Conservation (phyloP, 129 eudicot species). For the Erigeron canadensis region DNA sequence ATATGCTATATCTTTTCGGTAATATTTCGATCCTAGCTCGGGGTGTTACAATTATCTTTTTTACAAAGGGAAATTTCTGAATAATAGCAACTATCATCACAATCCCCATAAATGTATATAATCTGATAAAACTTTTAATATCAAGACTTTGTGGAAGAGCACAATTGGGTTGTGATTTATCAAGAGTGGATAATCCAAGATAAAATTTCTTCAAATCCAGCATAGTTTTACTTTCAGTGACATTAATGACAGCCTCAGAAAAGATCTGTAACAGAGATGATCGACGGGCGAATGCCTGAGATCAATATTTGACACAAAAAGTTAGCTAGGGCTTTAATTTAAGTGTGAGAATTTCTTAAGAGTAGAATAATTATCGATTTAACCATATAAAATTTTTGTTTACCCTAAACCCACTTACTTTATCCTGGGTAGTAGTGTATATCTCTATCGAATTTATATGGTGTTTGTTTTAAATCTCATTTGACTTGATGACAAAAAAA, state of each 20-base stretch:
- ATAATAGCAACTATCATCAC: conserved; percentile 2
- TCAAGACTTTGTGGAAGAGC: conserved; percentile 23
- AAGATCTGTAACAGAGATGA: no score
- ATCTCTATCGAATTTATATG: no score
- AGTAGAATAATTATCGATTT: no score
- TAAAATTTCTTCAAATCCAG: not conserved
- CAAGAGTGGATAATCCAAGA: conserved; percentile 5
- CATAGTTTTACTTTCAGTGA: not conserved
- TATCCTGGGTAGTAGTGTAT: no score
- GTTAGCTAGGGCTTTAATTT: no score
- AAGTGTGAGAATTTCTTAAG: no score
- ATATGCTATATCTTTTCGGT: no score
- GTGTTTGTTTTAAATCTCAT: not conserved
- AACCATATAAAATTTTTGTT: no score
- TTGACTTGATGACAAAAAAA: not conserved
- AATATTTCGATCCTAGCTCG: no score
- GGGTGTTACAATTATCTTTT: not conserved
- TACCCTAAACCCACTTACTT: no score
- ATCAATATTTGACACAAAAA: not conserved
- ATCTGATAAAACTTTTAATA: conserved; percentile 18
- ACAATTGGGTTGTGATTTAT: not conserved
- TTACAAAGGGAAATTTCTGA: not conserved
- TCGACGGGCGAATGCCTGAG: conserved; percentile 16
- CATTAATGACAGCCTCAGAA: not conserved
- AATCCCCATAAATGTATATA: conserved; percentile 7